These are phyloP conservation scores for Acacia crassicarpa DNA, from an alignment of 306 rosid genomes.

Conservation along the genomic window DNA sequence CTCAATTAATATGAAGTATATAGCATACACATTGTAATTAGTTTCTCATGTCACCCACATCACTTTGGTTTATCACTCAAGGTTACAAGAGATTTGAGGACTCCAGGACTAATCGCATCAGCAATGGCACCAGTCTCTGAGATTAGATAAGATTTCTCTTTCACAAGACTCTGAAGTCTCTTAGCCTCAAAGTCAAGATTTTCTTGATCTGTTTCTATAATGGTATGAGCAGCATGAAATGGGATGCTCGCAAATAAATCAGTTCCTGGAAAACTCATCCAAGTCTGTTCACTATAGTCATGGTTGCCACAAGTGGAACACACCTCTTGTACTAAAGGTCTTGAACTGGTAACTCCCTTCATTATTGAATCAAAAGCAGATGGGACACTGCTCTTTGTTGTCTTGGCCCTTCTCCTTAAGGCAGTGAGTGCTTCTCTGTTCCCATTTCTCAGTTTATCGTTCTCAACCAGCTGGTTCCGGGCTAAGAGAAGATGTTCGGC, in stretches of 20 bases:
- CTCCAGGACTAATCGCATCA: constrained; percentile 72
- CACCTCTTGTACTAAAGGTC: constrained; percentile 82
- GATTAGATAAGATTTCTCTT: constrained; percentile 72
- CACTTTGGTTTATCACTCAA: constrained; percentile 68
- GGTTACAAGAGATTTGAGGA: constrained; percentile 71
- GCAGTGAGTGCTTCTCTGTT: constrained; percentile 91
- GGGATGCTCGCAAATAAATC: constrained; percentile 81
- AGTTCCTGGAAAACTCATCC: constrained; percentile 88
- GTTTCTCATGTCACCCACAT: constrained; percentile 19
- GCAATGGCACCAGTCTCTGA: constrained; percentile 81
- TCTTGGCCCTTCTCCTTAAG: constrained; percentile 76
- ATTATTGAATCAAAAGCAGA: constrained; percentile 83
- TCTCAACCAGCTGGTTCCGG: constrained; percentile 79
- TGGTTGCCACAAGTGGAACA: constrained; percentile 84
- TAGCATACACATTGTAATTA: background rate
- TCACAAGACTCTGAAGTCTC: constrained; percentile 73
- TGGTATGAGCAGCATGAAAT: constrained; percentile 81
- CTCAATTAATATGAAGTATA: no score
- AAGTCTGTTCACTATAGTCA: constrained; percentile 63
- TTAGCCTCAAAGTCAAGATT: constrained; percentile 72
- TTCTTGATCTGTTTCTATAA: constrained; percentile 82
- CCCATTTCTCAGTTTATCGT: constrained; percentile 81
- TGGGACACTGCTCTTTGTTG: constrained; percentile 77
- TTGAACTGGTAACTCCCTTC: constrained; percentile 69
- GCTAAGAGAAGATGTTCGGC: constrained; percentile 84